A percentile compares a stretch with the other conserved stretches of the same genome.
These are phyloP conservation scores for Colletotrichum higginsianum DNA, from an alignment of 2,329 filamentous ascomycete genomes.

Conservation along the genomic window DNA sequence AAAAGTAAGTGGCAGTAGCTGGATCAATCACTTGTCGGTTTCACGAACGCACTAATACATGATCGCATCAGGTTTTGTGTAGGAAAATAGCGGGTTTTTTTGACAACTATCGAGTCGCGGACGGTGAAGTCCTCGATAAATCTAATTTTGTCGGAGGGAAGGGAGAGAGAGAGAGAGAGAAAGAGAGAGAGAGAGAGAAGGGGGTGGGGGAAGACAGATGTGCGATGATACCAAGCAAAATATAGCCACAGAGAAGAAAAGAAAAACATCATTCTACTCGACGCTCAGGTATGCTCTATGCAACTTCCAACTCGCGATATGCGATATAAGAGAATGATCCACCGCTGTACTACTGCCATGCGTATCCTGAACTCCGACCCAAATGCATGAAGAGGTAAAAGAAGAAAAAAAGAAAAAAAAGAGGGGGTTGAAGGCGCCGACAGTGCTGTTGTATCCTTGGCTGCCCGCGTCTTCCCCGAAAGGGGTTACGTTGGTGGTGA, in stretches of 20 bases:
- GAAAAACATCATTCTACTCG: neutral
- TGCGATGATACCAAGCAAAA: neutral
- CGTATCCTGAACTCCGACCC: constrained; percentile 30
- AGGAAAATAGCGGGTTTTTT: constrained; percentile 59
- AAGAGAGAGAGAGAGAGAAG: neutral
- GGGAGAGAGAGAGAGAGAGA: neutral
- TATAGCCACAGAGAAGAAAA: neutral
- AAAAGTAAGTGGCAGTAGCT: constrained; percentile 77
- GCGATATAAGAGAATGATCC: constrained; percentile 9
- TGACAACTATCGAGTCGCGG: constrained; percentile 7
- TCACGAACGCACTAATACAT: constrained; percentile 11
- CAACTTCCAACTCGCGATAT: neutral
- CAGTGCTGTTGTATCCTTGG: constrained; percentile 26
- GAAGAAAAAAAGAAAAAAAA: neutral
- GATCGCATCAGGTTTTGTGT: constrained; percentile 65
- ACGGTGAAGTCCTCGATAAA: constrained; percentile 30
- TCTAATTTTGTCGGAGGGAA: constrained; percentile 8
- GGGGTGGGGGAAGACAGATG: neutral
- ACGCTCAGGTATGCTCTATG: constrained; percentile 14
- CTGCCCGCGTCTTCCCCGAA: neutral
- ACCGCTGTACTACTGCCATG: neutral
- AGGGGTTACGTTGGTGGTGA: neutral
- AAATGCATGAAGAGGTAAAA: constrained; percentile 20
- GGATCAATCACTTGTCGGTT: neutral
- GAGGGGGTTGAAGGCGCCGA: constrained; percentile 16